Conservation (phyloP, 306 rosid genomes). For the Cyclanthera cordifolia region DNA sequence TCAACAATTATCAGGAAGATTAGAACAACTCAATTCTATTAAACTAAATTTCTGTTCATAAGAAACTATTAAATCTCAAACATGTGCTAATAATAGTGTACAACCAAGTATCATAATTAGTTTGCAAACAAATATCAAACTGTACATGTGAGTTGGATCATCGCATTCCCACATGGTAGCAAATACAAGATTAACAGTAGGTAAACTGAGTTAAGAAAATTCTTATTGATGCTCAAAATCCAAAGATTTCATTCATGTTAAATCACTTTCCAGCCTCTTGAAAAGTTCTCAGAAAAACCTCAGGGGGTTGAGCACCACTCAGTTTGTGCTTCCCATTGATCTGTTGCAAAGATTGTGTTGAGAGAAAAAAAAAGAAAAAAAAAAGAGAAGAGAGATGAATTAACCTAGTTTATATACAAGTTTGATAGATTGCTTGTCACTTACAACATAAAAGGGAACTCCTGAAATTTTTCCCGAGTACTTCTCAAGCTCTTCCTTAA, state of each 20-base stretch:
- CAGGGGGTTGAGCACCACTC: constrained; percentile 69
- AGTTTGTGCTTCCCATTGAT: constrained; percentile 53
- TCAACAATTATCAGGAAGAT: neutral
- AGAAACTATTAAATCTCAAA: neutral
- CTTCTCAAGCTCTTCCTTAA: constrained; percentile 52
- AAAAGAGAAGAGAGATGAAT: neutral
- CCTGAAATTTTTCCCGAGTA: constrained; percentile 42
- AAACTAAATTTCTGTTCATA: neutral
- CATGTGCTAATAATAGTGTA: neutral
- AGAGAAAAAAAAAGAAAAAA: neutral
- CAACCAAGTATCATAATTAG: neutral
- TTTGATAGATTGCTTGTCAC: constrained; percentile 18
- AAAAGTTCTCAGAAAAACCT: constrained; percentile 66
- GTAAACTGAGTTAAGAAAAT: neutral
- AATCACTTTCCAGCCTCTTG: constrained; percentile 33
- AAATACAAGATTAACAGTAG: neutral
- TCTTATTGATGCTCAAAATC: neutral
- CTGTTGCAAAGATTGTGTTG: constrained; percentile 27
- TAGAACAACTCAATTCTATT: neutral
- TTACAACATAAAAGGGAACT: constrained; percentile 66
- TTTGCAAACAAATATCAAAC: neutral
- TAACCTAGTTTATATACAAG: neutral
- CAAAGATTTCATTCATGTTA: neutral
- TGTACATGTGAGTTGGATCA: neutral
- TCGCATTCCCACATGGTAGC: neutral